These are phyloP conservation scores for Daldinia decipiens DNA, from an alignment of 495 filamentous ascomycete species.

Conservation along the genomic window DNA sequence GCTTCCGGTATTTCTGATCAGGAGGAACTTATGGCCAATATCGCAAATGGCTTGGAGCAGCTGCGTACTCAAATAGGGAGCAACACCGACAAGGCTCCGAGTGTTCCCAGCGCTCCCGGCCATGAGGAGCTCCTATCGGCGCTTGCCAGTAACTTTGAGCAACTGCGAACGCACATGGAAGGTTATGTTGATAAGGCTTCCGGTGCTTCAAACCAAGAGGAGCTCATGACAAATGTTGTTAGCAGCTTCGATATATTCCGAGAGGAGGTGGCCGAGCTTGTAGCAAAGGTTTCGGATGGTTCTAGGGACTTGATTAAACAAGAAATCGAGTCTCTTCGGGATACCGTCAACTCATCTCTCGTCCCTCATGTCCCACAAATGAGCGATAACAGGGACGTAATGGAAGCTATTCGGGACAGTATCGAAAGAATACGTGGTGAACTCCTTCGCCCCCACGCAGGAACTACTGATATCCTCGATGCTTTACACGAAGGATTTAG, in stretches of 20 bases:
- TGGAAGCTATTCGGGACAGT: slow-evolving; percentile 76
- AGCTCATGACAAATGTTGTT: slow-evolving; percentile 79
- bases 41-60: slow-evolving; percentile 58
- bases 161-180: slow-evolving; percentile 69
- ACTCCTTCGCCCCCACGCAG: slow-evolving; percentile 63
- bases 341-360: slow-evolving; percentile 74
- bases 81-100: slow-evolving; percentile 73
- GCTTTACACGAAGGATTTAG: slow-evolving; percentile 84
- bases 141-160: slow-evolving; percentile 73
- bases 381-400: slow-evolving; percentile 64
- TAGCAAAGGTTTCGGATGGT: slow-evolving; percentile 54
- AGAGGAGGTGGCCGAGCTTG: slow-evolving; percentile 70
- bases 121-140: slow-evolving; percentile 82
- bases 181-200: slow-evolving; percentile 75
- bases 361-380: slow-evolving; percentile 64
- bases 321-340: slow-evolving; percentile 80
- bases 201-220: slow-evolving; percentile 75
- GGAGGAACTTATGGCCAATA: slow-evolving; percentile 71
- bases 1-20: slow-evolving; percentile 73
- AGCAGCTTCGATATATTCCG: slow-evolving; percentile 77
- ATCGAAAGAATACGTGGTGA: slow-evolving; percentile 75
- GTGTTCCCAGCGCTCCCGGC: slow-evolving; percentile 71
- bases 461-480: slow-evolving; percentile 80
- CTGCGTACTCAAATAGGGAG: slow-evolving; percentile 70
- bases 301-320: slow-evolving; percentile 76